A percentile compares a stretch with the other conserved stretches of the same genome.
These are phyloP conservation scores for Plasmodium falciparum DNA, from an alignment of 169 alveolate genomes.

Conservation along the genomic window DNA sequence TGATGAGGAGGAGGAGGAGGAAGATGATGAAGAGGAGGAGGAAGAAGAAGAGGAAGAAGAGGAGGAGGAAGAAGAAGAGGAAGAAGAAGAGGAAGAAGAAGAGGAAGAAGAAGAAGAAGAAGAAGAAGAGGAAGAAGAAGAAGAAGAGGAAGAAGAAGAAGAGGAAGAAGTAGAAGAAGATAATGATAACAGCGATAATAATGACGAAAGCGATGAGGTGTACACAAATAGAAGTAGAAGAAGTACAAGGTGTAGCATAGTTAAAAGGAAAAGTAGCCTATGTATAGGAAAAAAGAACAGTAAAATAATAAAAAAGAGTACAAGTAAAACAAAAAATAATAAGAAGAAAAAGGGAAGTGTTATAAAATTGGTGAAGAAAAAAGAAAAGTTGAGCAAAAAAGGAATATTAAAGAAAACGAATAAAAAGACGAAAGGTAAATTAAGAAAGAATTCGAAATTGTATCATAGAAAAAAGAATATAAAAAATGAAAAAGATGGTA, in stretches of 20 bases:
- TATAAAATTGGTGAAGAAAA: neutral
- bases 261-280: neutral
- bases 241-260: conserved; percentile 4
- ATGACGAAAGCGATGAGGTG: neutral
- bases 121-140: neutral
- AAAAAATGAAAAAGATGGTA: neutral
- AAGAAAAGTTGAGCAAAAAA: neutral
- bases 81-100: neutral
- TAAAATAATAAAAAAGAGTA: neutral
- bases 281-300: neutral
- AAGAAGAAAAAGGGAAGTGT: neutral
- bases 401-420: neutral
- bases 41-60: neutral
- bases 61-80: neutral
- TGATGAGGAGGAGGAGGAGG: neutral
- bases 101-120: neutral
- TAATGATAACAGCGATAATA: neutral
- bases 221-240: neutral
- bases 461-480: neutral
- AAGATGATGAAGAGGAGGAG: neutral
- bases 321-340: conserved; percentile 4
- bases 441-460: neutral
- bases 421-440: neutral
- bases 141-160: neutral
- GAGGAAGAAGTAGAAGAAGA: neutral